phyloP scores from a whole-genome alignment of 2,329 filamentous ascomycete species.

The Fulvia fulva region DNA sequence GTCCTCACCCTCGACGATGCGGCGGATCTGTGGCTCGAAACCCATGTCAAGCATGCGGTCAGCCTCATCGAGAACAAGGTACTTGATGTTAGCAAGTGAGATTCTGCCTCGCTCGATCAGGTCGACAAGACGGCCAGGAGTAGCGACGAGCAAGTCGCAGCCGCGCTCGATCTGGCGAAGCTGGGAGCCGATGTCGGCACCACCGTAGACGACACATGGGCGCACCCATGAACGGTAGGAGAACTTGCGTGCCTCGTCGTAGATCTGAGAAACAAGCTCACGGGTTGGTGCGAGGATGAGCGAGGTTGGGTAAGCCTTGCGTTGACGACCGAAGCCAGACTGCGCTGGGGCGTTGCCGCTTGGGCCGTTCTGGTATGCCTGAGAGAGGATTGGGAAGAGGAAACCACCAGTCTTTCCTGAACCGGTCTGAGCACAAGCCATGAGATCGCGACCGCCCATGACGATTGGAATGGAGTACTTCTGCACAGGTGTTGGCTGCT shows the following conservation, averaged over 20 bases:
- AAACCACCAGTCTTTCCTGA: constrained; percentile 99
- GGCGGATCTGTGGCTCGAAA: constrained; percentile 99
- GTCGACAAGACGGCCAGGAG: constrained; percentile 93
- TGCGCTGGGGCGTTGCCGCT: constrained; percentile 62
- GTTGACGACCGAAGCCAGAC: constrained; percentile 81
- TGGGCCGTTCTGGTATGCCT: constrained; percentile 88
- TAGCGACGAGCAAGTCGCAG: constrained; percentile 94
- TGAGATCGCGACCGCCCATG: constrained; percentile 94
- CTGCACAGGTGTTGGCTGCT: constrained; percentile 92
- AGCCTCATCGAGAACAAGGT: constrained; percentile 96
- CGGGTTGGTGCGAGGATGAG: constrained; percentile 94
- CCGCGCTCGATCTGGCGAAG: constrained; percentile 97
- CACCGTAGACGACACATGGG: constrained; percentile 97
- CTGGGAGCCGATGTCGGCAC: constrained; percentile 97
- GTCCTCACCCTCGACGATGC: constrained; percentile 96
- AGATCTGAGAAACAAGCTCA: constrained; percentile 98
- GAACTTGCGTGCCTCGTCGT: constrained; percentile 95
- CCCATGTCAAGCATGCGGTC: constrained; percentile 99
- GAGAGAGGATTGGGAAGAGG: constrained; percentile 97
- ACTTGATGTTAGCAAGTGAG: constrained; percentile 97
- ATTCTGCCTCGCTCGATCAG: constrained; percentile 98
- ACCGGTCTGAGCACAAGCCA: constrained; percentile 99
- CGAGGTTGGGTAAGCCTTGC: constrained; percentile 96
- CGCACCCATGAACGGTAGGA: constrained; percentile 98
- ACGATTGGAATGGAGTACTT: constrained; percentile 99